Evolutionary conservation across 2,329 filamentous ascomycete species (phyloP).

Genomic region (Trichoderma harzianum): DNA sequence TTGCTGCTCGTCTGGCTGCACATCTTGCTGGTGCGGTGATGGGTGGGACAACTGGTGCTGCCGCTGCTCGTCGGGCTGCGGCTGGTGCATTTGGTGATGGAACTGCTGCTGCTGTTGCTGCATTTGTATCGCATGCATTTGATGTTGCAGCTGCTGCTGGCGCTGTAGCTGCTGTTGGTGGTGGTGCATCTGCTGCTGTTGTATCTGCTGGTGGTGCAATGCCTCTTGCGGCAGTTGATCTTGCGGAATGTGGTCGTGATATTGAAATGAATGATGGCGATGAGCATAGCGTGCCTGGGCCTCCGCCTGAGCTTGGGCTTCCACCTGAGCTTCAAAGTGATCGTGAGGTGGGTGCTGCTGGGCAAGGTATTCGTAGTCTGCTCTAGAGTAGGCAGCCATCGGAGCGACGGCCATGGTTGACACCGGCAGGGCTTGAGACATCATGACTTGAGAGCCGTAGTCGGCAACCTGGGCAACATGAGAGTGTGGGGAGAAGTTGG

Average conservation of each 20-base stretch:
- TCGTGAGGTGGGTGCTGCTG: background rate
- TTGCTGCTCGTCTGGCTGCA: background rate
- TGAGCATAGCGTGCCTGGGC: background rate
- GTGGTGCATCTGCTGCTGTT: background rate
- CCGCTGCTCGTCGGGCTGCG: background rate
- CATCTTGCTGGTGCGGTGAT: background rate
- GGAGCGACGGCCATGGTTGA: background rate
- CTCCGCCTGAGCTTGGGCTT: background rate
- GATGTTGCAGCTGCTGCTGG: background rate
- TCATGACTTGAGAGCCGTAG: background rate
- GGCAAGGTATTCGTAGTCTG: background rate
- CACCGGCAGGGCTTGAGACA: background rate
- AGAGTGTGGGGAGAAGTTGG: background rate
- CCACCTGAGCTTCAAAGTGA: background rate
- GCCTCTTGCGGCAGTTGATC: background rate
- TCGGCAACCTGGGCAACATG: background rate
- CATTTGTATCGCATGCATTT: background rate
- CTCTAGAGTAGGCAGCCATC: background rate
- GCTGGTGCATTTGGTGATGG: background rate
- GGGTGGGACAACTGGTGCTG: background rate
- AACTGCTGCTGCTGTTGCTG: background rate
- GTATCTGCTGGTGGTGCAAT: background rate
- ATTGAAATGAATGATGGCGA: background rate
- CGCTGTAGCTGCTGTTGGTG: background rate
- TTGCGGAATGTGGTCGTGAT: background rate